These are phyloP conservation scores for Hyaloperonospora brassicae DNA, from an alignment of 352 stramenopile species.

Conservation along the genomic window DNA sequence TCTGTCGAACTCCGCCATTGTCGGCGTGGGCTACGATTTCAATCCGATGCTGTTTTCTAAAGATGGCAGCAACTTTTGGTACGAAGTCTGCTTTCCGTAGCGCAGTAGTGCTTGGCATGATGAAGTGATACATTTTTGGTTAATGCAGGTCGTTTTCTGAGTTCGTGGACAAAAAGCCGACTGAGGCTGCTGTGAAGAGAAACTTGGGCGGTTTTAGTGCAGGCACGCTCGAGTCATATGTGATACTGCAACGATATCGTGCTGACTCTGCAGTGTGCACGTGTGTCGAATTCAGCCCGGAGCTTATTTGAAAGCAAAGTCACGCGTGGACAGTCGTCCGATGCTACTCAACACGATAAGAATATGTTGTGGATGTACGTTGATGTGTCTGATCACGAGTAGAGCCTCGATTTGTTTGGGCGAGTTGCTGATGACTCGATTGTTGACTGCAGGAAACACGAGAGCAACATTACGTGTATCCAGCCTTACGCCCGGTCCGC, in stretches of 20 bases:
- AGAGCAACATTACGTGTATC: slow-evolving; percentile 81
- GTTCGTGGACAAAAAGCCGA: slow-evolving; percentile 71
- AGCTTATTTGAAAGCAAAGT: slow-evolving; percentile 85
- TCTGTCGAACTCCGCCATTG: slow-evolving; percentile 80
- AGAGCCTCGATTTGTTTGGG: background rate
- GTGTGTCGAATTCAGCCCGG: slow-evolving; percentile 27
- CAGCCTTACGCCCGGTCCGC: slow-evolving; percentile 48
- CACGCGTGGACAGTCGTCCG: slow-evolving; percentile 69
- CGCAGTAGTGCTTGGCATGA: slow-evolving; percentile 1
- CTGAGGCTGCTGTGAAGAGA: slow-evolving; percentile 42
- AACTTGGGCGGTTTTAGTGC: slow-evolving; percentile 62
- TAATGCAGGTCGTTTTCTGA: slow-evolving; percentile 55
- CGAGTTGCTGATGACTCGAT: background rate
- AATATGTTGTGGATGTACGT: slow-evolving; percentile 77
- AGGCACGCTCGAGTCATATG: slow-evolving; percentile 21
- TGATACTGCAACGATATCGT: background rate
- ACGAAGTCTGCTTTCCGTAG: slow-evolving; percentile 7
- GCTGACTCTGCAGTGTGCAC: slow-evolving; percentile 8
- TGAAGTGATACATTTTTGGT: background rate
- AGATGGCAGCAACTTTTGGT: slow-evolving; percentile 73
- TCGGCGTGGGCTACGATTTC: slow-evolving; percentile 88
- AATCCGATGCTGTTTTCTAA: slow-evolving; percentile 87
- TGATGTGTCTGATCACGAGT: background rate
- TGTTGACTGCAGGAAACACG: slow-evolving; percentile 54
- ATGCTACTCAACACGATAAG: slow-evolving; percentile 76